Percentiles rank a stretch among this genome's conserved stretches.
Evolutionary conservation across 1,284 basidiomycete species (phyloP).

Genomic region (Taiwanofungus camphoratus): DNA sequence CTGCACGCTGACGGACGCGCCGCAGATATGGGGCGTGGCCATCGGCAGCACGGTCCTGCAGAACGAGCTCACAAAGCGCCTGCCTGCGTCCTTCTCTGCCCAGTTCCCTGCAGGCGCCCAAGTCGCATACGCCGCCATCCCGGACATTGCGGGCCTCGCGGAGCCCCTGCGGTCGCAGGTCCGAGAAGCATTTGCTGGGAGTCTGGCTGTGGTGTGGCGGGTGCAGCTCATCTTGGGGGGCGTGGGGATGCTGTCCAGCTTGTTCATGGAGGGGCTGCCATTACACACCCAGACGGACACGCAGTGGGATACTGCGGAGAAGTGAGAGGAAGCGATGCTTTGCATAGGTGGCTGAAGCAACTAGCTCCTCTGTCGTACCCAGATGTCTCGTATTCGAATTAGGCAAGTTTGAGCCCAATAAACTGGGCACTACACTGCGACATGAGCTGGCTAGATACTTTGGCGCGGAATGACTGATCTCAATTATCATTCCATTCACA

Average conservation of each 20-base stretch:
- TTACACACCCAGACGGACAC: slow-evolving; percentile 27
- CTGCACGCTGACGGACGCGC: neutral
- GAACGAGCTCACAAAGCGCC: slow-evolving; percentile 21
- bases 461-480: too few relatives aligned
- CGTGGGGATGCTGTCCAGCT: slow-evolving; percentile 18
- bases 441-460: too few relatives aligned
- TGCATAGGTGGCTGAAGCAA: too few relatives aligned
- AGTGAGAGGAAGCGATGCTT: too few relatives aligned
- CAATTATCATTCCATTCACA: too few relatives aligned
- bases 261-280: slow-evolving; percentile 28
- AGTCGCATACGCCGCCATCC: slow-evolving; percentile 27
- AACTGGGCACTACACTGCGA: too few relatives aligned
- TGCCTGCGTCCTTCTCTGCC: slow-evolving; percentile 21
- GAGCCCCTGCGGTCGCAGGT: slow-evolving; percentile 19
- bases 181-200: slow-evolving; percentile 27
- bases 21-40: slow-evolving; percentile 28
- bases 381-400: too few relatives aligned
- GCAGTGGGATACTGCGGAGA: too few relatives aligned
- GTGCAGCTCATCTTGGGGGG: slow-evolving; percentile 18
- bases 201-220: slow-evolving; percentile 24
- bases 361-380: too few relatives aligned
- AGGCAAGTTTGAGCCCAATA: too few relatives aligned
- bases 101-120: slow-evolving; percentile 20
- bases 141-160: slow-evolving; percentile 17
- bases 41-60: slow-evolving; percentile 27